Percentiles rank a stretch among this genome's conserved stretches.
Conservation (phyloP, 2,329 filamentous ascomycete genomes). For the Nigrospora osmanthi region DNA sequence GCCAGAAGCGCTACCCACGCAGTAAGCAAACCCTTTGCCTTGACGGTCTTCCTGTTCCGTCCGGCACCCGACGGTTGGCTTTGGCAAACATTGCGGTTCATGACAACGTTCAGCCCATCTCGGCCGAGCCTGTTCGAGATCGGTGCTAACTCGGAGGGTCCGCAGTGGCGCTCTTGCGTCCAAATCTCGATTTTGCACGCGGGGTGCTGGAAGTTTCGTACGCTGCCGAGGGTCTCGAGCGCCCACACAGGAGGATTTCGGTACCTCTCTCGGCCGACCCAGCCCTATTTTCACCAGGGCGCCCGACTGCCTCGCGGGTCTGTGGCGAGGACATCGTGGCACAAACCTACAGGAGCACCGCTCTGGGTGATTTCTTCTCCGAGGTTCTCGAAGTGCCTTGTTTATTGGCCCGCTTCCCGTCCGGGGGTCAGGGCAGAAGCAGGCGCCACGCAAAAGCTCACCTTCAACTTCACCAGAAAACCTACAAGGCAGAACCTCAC, state of each 20-base stretch:
- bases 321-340: constrained; percentile 74
- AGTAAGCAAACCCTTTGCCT: constrained; percentile 24
- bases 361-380: constrained; percentile 72
- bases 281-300: constrained; percentile 39
- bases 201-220: constrained; percentile 59
- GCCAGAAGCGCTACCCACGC: constrained; percentile 77
- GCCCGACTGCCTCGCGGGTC: constrained; percentile 51
- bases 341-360: constrained; percentile 58
- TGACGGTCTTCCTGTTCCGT: too few relatives aligned
- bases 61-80: too few relatives aligned
- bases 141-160: too few relatives aligned
- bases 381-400: constrained; percentile 69
- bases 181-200: constrained; percentile 60
- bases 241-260: constrained; percentile 28
- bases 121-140: too few relatives aligned
- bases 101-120: too few relatives aligned
- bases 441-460: constrained; percentile 66
- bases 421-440: constrained; percentile 49
- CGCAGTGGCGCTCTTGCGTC: constrained; percentile 67
- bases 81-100: too few relatives aligned
- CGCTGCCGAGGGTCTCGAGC: constrained; percentile 20
- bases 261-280: constrained; percentile 65
- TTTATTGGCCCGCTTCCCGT: constrained; percentile 74
- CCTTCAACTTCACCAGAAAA: constrained; percentile 45
- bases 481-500: constrained; percentile 8